These are phyloP conservation scores for Camelina hispida DNA, from an alignment of 345 rosid species.

Conservation along the genomic window DNA sequence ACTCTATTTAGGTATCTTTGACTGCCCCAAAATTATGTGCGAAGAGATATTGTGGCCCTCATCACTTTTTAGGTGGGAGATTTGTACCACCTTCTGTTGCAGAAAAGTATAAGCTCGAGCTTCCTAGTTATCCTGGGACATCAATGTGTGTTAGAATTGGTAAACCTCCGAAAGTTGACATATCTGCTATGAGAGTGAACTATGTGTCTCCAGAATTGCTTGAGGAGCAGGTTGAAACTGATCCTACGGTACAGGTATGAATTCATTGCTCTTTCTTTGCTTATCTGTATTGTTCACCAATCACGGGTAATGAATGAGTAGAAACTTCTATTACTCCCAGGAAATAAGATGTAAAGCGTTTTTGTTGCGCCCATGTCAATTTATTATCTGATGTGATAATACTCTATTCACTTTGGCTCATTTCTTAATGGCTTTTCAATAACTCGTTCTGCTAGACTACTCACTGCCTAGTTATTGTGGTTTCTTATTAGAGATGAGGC, in stretches of 20 bases:
- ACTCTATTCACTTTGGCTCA: neutral
- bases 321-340: conserved; percentile 13
- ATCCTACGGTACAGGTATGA: conserved; percentile 81
- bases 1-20: conserved; percentile 76
- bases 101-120: conserved; percentile 73
- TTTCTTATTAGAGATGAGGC: conserved; percentile 18
- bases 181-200: conserved; percentile 87
- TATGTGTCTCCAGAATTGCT: conserved; percentile 85
- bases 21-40: conserved; percentile 96
- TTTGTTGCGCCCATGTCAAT: neutral
- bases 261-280: neutral
- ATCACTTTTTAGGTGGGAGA: conserved; percentile 98
- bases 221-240: conserved; percentile 71
- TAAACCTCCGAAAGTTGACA: conserved; percentile 72
- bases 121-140: conserved; percentile 87
- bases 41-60: conserved; percentile 74
- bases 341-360: neutral
- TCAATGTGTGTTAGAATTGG: conserved; percentile 97
- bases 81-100: conserved; percentile 80
- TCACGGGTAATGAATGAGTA: neutral
- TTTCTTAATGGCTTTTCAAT: conserved; percentile 6
- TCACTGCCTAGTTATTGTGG: conserved; percentile 4
- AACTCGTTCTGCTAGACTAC: conserved; percentile 8
- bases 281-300: conserved; percentile 6
- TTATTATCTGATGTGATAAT: neutral